Percentiles rank a stretch among this genome's conserved stretches.
Evolutionary conservation across 768 basidiomycete species (phyloP).

Genomic region (Termitomyces sp.): DNA sequence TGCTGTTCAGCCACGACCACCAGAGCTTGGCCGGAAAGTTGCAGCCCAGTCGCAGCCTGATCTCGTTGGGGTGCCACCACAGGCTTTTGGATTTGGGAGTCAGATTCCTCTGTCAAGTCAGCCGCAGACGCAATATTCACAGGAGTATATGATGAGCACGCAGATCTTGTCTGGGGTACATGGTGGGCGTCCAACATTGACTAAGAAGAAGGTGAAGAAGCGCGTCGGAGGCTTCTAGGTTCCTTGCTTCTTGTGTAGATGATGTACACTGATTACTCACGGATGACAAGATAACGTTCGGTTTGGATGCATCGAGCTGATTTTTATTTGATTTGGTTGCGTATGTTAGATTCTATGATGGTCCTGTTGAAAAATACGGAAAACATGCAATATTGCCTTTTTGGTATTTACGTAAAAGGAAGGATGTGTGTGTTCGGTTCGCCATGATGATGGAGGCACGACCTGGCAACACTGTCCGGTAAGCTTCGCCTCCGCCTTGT

Average conservation of each 20-base stretch:
- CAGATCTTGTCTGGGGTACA: conserved; percentile 70
- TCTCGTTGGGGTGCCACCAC: conserved; percentile 1
- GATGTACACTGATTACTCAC: background rate
- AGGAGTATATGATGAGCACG: conserved; percentile 56
- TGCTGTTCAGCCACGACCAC: conserved; percentile 16
- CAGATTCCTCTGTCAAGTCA: conserved; percentile 5
- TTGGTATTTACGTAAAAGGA: conserved; percentile 5
- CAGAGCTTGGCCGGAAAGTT: conserved; percentile 9
- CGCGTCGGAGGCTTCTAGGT: conserved; percentile 71
- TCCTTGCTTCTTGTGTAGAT: background rate
- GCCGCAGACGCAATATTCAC: conserved; percentile 21
- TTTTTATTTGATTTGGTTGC: background rate
- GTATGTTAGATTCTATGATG: background rate
- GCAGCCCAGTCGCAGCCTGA: conserved; percentile 14
- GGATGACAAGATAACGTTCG: too few species aligned
- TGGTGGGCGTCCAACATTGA: conserved; percentile 52
- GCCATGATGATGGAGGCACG: conserved; percentile 5
- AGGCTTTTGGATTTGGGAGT: conserved; percentile 7
- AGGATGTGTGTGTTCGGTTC: conserved; percentile 5
- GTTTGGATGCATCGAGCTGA: too few species aligned
- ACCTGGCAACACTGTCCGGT: background rate
- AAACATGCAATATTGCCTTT: background rate
- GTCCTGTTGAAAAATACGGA: background rate
- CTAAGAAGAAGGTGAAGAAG: conserved; percentile 66
- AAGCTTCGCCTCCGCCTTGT: conserved; percentile 2